These are phyloP conservation scores for Akanthomyces lecanii DNA, from an alignment of 2,329 filamentous ascomycete species.

Conservation along the genomic window DNA sequence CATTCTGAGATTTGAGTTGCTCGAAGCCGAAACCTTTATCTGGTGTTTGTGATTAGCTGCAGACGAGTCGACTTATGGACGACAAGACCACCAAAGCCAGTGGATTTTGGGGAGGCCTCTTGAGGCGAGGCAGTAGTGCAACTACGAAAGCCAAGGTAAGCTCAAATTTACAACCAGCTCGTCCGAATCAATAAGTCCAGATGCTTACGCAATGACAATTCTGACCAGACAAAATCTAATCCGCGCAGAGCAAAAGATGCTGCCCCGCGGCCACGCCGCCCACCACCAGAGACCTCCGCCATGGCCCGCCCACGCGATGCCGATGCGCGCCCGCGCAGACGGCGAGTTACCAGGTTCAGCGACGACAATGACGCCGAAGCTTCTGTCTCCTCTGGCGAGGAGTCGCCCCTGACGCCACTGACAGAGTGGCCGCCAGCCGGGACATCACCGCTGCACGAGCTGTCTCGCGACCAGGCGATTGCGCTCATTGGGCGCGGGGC, in stretches of 20 bases:
- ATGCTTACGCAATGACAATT: not conserved
- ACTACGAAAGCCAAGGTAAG: conserved; percentile 27
- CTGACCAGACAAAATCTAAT: not conserved
- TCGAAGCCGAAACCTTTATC: not conserved
- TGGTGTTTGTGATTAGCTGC: not conserved
- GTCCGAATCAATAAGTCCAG: not conserved
- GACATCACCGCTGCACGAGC: conserved; percentile 44
- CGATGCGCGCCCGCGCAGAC: conserved; percentile 1
- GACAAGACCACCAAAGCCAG: conserved; percentile 37
- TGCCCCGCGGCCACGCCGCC: conserved; percentile 1
- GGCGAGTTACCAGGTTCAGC: conserved; percentile 6
- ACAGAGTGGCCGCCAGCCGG: conserved; percentile 56
- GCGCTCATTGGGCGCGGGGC: conserved; percentile 56
- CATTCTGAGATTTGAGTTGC: not conserved
- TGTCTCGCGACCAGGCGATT: conserved; percentile 51
- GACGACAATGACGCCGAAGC: not conserved
- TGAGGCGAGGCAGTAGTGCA: conserved; percentile 43
- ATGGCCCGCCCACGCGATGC: conserved; percentile 6
- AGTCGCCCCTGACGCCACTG: conserved; percentile 29
- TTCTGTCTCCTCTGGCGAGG: not conserved
- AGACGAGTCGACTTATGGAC: conserved; percentile 22
- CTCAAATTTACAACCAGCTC: not conserved
- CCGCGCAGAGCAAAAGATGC: not conserved
- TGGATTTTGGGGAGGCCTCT: conserved; percentile 45
- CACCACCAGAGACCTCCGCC: conserved; percentile 5